A percentile compares a stretch with the other conserved stretches of the same genome.
phyloP scores from a whole-genome alignment of 306 rosid genomes.

The Prinsepia uniflora region DNA sequence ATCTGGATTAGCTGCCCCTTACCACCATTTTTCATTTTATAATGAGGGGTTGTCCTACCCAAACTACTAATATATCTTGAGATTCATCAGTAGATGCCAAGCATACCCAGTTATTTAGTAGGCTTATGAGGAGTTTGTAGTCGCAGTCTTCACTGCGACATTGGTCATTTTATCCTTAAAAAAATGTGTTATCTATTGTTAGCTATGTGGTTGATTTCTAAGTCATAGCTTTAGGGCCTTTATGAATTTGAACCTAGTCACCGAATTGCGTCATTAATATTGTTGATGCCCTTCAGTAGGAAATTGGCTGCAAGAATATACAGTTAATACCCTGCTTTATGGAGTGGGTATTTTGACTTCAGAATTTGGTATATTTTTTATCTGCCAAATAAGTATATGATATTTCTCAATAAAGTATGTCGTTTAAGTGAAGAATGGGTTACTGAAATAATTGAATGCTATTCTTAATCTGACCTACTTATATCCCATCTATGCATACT shows the following conservation, averaged over 20 bases:
- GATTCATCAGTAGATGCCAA: not conserved
- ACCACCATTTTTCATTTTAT: no score
- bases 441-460: not conserved
- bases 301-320: not conserved
- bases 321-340: not conserved
- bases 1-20: not conserved
- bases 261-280: not conserved
- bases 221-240: no score
- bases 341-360: not conserved
- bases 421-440: constrained; percentile 14
- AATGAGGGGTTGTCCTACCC: no score
- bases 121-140: not conserved
- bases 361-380: not conserved
- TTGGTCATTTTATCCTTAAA: no score
- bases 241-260: no score
- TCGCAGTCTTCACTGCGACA: not conserved
- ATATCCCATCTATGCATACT: constrained; percentile 9
- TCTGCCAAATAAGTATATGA: not conserved
- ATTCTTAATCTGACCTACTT: not conserved
- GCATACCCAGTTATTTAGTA: not conserved
- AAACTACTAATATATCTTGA: no score
- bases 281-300: not conserved
- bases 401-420: constrained; percentile 9
- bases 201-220: no score
- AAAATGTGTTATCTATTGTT: no score